phyloP scores from a whole-genome alignment of 108 stramenopile species.

The Discostella stelligeroides region DNA sequence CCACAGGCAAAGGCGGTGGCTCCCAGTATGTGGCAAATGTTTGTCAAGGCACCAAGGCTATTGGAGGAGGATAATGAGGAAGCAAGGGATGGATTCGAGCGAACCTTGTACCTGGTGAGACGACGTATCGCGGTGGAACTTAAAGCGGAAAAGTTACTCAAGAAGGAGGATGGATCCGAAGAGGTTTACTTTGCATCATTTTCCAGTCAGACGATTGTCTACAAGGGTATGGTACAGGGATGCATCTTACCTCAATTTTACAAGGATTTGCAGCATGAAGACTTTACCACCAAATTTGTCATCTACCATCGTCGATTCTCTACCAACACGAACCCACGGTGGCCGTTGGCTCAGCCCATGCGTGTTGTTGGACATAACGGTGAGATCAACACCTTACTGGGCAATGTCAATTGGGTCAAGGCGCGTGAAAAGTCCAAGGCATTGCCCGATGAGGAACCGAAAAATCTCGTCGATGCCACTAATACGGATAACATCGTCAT shows the following conservation, averaged over 20 bases:
- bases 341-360: conserved; percentile 95
- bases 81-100: conserved; percentile 91
- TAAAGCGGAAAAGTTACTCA: conserved; percentile 54
- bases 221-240: conserved; percentile 95
- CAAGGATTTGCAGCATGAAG: conserved; percentile 81
- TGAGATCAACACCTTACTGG: conserved; percentile 95
- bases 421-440: conserved; percentile 87
- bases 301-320: conserved; percentile 94
- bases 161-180: conserved; percentile 68
- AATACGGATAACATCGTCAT: conserved; percentile 82
- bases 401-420: conserved; percentile 97
- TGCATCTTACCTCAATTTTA: conserved; percentile 85
- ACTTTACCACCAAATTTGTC: conserved; percentile 88
- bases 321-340: conserved; percentile 94
- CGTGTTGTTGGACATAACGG: conserved; percentile 95
- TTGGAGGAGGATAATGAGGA: conserved; percentile 68
- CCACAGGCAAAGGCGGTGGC: conserved; percentile 65
- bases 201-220: conserved; percentile 86
- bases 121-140: conserved; percentile 83
- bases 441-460: conserved; percentile 33
- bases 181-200: conserved; percentile 89
- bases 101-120: conserved; percentile 88
- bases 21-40: conserved; percentile 92
- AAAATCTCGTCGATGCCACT: conserved; percentile 79
- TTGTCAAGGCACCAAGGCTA: conserved; percentile 86